These are phyloP conservation scores for Pestalotiopsis sp. DNA, from an alignment of 2,329 filamentous ascomycete genomes.

Conservation along the genomic window DNA sequence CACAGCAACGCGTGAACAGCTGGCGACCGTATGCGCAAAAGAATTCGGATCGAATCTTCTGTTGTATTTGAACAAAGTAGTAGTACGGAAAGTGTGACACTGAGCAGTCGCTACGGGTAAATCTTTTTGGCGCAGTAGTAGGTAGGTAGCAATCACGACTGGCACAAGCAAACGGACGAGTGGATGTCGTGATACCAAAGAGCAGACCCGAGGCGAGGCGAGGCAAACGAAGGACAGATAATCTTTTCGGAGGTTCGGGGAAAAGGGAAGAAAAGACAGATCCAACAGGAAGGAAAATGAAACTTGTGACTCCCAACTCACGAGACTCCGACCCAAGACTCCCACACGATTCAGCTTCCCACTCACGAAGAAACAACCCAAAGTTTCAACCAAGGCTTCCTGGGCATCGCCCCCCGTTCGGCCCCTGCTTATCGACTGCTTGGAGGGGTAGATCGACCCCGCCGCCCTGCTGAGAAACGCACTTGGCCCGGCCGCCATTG, in stretches of 20 bases:
- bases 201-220: background rate
- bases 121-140: background rate
- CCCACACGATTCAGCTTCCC: background rate
- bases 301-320: background rate
- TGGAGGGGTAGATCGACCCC: conserved; percentile 10
- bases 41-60: background rate
- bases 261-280: background rate
- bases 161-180: background rate
- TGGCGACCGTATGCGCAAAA: background rate
- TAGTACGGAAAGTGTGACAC: background rate
- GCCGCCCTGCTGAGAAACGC: background rate
- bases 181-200: background rate
- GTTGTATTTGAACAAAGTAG: background rate
- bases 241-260: background rate
- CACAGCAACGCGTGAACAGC: background rate
- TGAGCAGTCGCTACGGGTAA: background rate
- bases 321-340: background rate
- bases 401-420: conserved; percentile 1
- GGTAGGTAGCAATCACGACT: background rate
- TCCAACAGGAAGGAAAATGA: background rate
- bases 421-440: background rate
- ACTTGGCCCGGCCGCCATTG: conserved; percentile 1
- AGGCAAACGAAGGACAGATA: background rate
- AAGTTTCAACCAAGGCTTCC: conserved; percentile 13
- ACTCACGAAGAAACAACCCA: conserved; percentile 12